Percentiles rank a stretch among this genome's conserved stretches.
These are phyloP conservation scores for Mrakia blollopis DNA, from an alignment of 768 basidiomycete species.

Conservation along the genomic window DNA sequence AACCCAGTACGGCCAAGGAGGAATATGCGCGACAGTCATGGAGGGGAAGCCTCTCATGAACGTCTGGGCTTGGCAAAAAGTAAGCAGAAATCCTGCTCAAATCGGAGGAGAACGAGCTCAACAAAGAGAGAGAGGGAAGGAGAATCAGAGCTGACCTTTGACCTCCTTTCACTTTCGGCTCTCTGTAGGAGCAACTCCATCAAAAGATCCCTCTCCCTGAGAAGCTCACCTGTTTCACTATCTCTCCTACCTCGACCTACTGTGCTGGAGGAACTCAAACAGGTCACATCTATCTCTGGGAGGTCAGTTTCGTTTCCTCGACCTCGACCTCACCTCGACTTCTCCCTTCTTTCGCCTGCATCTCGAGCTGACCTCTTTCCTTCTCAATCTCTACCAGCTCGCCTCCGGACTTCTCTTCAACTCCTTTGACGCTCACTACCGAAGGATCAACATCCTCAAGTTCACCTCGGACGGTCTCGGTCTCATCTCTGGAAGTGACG, in stretches of 20 bases:
- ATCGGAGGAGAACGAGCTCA: neutral
- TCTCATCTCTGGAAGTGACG: constrained; percentile 81
- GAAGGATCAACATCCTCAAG: constrained; percentile 70
- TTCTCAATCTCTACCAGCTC: constrained; percentile 52
- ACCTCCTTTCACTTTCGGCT: constrained; percentile 1
- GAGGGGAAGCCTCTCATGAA: constrained; percentile 82
- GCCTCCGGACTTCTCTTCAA: constrained; percentile 89
- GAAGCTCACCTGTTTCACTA: constrained; percentile 70
- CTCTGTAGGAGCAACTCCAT: constrained; percentile 76
- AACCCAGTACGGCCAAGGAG: constrained; percentile 68
- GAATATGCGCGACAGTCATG: constrained; percentile 76
- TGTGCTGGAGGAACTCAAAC: constrained; percentile 83
- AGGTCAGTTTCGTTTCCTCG: constrained; percentile 54
- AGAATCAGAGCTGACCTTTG: constrained; percentile 6
- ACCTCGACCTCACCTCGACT: constrained; percentile 6
- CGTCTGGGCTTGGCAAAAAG: constrained; percentile 92
- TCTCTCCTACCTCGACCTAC: constrained; percentile 66
- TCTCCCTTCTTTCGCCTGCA: constrained; percentile 19
- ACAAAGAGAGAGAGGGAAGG: neutral
- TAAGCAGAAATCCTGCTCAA: constrained; percentile 40
- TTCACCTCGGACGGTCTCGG: constrained; percentile 78
- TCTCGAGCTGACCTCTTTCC: neutral
- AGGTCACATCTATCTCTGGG: constrained; percentile 93
- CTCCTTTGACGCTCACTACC: constrained; percentile 94
- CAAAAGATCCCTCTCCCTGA: constrained; percentile 84